Evolutionary conservation across 441 rosid species (phyloP), one percentile per base, ranked within the genome.

Genomic region (Syzygium malaccense): DNA sequence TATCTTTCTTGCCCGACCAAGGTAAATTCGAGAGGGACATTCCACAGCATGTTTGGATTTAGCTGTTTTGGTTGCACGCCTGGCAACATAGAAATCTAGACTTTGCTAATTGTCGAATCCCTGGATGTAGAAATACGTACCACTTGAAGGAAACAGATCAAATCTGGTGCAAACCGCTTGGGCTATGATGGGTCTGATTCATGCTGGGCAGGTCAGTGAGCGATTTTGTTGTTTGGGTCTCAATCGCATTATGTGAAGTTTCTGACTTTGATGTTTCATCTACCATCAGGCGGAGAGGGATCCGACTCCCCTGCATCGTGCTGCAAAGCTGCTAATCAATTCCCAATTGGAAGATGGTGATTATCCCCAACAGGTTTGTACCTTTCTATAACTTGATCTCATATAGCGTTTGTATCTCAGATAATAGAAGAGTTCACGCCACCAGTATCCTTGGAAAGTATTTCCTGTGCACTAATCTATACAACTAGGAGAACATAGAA

Each of bases 131-230:
- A 90, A 86, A 89, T 96, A 95, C 58, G 85, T 93, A 53, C 95
- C 96, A 17, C 90, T 97, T 3, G 94, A 95, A 89, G 96, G 93
- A 75, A 90, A 90, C 30, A 87, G 93, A 87, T 93, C 99, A 49
- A 95, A 95, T 90, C 64, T 96, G 89, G 96, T 95, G 32, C 98
- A 97, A 3, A 95, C 98, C 0, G 90, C 94, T 8, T 97, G 96
- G 96, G 98, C 96, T 25, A 85, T 95, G 95, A 90, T 94, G 95
- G 97, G 95, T 64, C 86, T 97, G 53, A 94, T 95, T 89, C 92
- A 86, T 71, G 71, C 94, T 8, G 95, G 96, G 58, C 98, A 96
- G 95, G 96, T 95, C 1, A 51, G 91, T 88, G 80, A 11, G 20
- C 23, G 49, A 71, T 71, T 19, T 55, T 14, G 4, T 37, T 6